These are phyloP conservation scores for Globisporangium spinosum DNA, from an alignment of 352 stramenopile genomes.

Conservation along the genomic window DNA sequence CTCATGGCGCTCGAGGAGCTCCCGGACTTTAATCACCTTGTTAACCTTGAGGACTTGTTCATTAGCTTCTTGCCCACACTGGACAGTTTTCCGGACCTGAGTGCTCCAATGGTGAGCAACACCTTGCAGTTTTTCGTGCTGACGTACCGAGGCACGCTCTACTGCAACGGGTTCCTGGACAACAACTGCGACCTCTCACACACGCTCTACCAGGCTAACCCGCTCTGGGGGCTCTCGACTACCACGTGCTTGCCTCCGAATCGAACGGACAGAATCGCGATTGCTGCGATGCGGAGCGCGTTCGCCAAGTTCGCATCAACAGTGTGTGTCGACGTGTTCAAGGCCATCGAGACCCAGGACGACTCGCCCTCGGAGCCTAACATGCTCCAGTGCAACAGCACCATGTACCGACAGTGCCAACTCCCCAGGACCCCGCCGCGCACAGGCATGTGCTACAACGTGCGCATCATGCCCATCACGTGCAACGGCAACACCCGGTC, in stretches of 20 bases:
- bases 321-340: neutral
- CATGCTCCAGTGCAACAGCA: slow-evolving; percentile 12
- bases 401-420: slow-evolving; percentile 4
- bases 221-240: neutral
- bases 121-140: neutral
- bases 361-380: neutral
- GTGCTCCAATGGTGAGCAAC: neutral
- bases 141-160: neutral
- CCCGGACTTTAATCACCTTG: neutral
- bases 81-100: neutral
- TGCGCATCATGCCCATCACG: slow-evolving; percentile 10
- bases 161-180: neutral
- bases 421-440: neutral
- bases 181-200: neutral
- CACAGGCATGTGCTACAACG: slow-evolving; percentile 23
- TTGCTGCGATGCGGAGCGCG: neutral
- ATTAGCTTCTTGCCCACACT: neutral
- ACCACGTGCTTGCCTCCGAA: neutral
- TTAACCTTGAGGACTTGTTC: neutral
- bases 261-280: neutral
- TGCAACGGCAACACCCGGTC: slow-evolving; percentile 5
- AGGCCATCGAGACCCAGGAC: neutral
- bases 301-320: neutral
- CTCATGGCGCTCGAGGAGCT: neutral
- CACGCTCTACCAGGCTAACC: neutral